Conservation (phyloP, 2,329 filamentous ascomycete species). For the Diaporthe caulivora region DNA sequence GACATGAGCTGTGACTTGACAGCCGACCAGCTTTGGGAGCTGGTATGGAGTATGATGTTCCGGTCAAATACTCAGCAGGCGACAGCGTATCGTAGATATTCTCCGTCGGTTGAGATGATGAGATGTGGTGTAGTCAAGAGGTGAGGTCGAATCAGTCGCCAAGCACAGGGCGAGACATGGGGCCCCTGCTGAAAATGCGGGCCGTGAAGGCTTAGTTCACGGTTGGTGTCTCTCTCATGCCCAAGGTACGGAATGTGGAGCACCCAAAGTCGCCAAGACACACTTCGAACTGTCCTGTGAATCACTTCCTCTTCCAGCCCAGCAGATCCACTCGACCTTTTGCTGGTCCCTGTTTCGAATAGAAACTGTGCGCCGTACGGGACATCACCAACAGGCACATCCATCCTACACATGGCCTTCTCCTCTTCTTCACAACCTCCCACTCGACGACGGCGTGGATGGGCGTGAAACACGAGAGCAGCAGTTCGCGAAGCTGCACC, state of each 20-base stretch:
- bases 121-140: neutral
- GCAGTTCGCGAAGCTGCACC: conserved; percentile 7
- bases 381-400: neutral
- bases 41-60: neutral
- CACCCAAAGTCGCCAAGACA: neutral
- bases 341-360: conserved; percentile 15
- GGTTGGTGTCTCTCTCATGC: too few species aligned
- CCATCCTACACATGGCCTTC: neutral
- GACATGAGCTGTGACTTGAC: neutral
- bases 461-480: conserved; percentile 1
- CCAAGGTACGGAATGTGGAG: neutral
- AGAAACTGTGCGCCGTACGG: conserved; percentile 1
- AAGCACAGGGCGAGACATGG: neutral
- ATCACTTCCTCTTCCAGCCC: conserved; percentile 15
- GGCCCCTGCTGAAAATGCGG: neutral
- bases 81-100: neutral
- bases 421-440: neutral
- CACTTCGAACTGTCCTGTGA: neutral
- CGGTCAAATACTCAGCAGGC: neutral
- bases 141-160: neutral
- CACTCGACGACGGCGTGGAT: conserved; percentile 15
- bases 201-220: neutral
- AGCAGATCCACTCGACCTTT: neutral
- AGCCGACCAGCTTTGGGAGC: neutral
- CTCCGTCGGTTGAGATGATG: neutral